phyloP scores from a whole-genome alignment of 1,284 basidiomycete genomes.

The Malassezia furfur region DNA sequence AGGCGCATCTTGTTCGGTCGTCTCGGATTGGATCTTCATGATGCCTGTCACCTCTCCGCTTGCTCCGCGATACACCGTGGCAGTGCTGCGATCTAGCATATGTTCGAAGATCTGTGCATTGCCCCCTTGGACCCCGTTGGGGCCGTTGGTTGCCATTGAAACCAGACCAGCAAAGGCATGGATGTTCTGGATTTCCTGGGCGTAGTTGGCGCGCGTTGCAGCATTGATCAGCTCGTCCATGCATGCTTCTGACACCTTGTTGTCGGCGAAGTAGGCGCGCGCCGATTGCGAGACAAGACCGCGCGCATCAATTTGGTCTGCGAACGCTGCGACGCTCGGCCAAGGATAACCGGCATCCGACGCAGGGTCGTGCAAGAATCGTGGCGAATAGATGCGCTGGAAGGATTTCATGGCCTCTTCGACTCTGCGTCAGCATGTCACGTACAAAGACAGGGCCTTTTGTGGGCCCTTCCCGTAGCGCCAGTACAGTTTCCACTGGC shows the following conservation, averaged over 20 bases:
- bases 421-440: slow-evolving; percentile 52
- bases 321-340: slow-evolving; percentile 58
- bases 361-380: slow-evolving; percentile 52
- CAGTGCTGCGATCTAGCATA: slow-evolving; percentile 64
- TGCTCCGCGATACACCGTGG: slow-evolving; percentile 25
- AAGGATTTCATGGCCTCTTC: slow-evolving; percentile 51
- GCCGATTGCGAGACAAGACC: slow-evolving; percentile 19
- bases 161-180: slow-evolving; percentile 69
- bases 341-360: slow-evolving; percentile 51
- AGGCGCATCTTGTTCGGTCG: background rate
- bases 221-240: slow-evolving; percentile 71
- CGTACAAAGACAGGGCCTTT: slow-evolving; percentile 48
- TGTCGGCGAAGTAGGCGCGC: slow-evolving; percentile 38
- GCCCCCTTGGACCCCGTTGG: slow-evolving; percentile 63
- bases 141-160: slow-evolving; percentile 65
- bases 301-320: slow-evolving; percentile 55
- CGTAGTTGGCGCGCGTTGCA: slow-evolving; percentile 79
- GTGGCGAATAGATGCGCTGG: slow-evolving; percentile 56
- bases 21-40: slow-evolving; percentile 19
- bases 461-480: slow-evolving; percentile 71
- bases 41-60: slow-evolving; percentile 41
- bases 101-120: slow-evolving; percentile 77
- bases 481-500: slow-evolving; percentile 50
- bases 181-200: slow-evolving; percentile 60
- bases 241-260: slow-evolving; percentile 30